Evolutionary conservation across 208 protist genomes (phyloP).

Genomic region (Kentomonas sorsogonicus): DNA sequence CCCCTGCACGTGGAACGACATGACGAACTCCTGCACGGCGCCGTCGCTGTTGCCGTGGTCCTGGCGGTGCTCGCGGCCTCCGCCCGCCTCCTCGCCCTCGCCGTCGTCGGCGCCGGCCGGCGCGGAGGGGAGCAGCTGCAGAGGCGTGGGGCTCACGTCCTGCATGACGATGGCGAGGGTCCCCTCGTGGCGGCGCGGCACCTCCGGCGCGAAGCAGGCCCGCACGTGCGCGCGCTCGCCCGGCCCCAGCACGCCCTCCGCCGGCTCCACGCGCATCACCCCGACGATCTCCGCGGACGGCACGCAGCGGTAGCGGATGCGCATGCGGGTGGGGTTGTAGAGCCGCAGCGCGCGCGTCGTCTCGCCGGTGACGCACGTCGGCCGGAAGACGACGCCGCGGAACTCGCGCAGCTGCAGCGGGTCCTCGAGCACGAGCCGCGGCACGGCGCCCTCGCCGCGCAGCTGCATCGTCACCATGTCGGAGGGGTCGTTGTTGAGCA

Average conservation of each 20-base stretch:
- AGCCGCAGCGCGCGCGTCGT: slow-evolving; percentile 35
- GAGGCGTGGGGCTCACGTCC: too few relatives aligned
- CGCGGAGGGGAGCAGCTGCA: slow-evolving; percentile 10
- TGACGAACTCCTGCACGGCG: slow-evolving; percentile 19
- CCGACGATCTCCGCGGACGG: slow-evolving; percentile 33
- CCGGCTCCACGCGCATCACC: slow-evolving; percentile 57
- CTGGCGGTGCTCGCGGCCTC: not conserved
- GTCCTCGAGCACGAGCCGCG: slow-evolving; percentile 24
- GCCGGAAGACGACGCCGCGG: slow-evolving; percentile 43
- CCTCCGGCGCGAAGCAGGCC: slow-evolving; percentile 56
- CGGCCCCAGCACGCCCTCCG: slow-evolving; percentile 47
- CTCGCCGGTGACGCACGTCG: slow-evolving; percentile 74
- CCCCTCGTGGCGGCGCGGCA: slow-evolving; percentile 40
- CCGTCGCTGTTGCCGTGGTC: not conserved
- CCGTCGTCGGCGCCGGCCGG: not conserved
- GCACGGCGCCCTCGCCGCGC: slow-evolving; percentile 47
- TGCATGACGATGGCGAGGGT: slow-evolving; percentile 46
- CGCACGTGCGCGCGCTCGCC: slow-evolving; percentile 33
- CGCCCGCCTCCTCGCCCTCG: slow-evolving; percentile 1
- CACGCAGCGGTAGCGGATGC: slow-evolving; percentile 54
- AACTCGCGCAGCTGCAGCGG: too few relatives aligned
- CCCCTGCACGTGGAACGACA: slow-evolving; percentile 36
- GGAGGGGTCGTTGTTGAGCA: slow-evolving; percentile 28
- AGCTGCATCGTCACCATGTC: slow-evolving; percentile 41
- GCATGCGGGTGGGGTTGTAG: slow-evolving; percentile 72